Evolutionary conservation across 345 rosid species (phyloP).

Genomic region (Anacardium occidentale): DNA sequence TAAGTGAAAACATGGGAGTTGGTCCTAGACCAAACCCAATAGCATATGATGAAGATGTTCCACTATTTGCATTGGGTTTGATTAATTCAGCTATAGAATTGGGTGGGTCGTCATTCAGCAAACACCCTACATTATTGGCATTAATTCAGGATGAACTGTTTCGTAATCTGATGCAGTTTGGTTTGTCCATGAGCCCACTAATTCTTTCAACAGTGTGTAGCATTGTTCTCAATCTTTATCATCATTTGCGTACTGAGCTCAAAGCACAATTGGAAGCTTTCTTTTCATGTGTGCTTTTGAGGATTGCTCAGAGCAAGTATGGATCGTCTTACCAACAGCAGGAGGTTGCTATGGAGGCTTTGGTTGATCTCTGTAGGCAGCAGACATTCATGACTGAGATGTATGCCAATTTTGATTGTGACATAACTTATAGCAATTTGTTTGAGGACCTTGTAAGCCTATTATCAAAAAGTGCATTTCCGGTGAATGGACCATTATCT

Average conservation of each 20-base stretch:
- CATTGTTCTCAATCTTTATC: slow-evolving; percentile 70
- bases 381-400: slow-evolving; percentile 60
- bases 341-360: slow-evolving; percentile 81
- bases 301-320: slow-evolving; percentile 62
- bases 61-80: slow-evolving; percentile 71
- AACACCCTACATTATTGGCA: slow-evolving; percentile 51
- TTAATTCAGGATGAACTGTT: slow-evolving; percentile 72
- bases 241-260: slow-evolving; percentile 58
- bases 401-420: slow-evolving; percentile 77
- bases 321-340: slow-evolving; percentile 77
- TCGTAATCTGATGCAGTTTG: slow-evolving; percentile 71
- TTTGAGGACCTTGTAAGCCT: slow-evolving; percentile 66
- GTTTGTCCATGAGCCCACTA: slow-evolving; percentile 73
- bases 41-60: slow-evolving; percentile 79
- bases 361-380: slow-evolving; percentile 73
- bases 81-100: slow-evolving; percentile 69
- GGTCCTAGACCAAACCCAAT: slow-evolving; percentile 60
- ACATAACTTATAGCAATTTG: slow-evolving; percentile 61
- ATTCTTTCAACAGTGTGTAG: slow-evolving; percentile 76
- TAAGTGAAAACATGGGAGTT: slow-evolving; percentile 45
- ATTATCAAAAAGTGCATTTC: slow-evolving; percentile 68
- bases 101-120: slow-evolving; percentile 52
- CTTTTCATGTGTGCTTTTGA: slow-evolving; percentile 66
- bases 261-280: slow-evolving; percentile 76
- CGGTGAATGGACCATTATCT: slow-evolving; percentile 68